Conservation (phyloP, 768 basidiomycete species). For the Tephrocybe rancida region DNA sequence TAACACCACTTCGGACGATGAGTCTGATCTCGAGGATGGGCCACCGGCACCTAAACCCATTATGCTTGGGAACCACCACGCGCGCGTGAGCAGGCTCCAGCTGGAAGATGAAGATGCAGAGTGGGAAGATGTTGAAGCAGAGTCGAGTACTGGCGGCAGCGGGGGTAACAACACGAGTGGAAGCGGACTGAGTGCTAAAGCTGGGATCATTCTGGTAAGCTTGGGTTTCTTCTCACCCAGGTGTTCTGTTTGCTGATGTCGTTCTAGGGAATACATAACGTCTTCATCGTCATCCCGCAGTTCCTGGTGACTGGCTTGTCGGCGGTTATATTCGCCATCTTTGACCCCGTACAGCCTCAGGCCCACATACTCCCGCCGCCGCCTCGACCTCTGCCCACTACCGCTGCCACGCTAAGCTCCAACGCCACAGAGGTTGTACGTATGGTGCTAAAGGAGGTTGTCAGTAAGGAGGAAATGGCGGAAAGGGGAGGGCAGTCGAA, state of each 20-base stretch:
- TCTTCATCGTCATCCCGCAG: slow-evolving; percentile 93
- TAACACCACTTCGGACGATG: slow-evolving; percentile 8
- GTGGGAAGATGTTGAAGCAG: slow-evolving; percentile 27
- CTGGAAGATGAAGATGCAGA: slow-evolving; percentile 32
- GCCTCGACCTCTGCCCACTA: slow-evolving; percentile 4
- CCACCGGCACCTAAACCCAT: slow-evolving; percentile 7
- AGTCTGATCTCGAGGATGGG: slow-evolving; percentile 14
- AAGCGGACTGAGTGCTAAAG: slow-evolving; percentile 69
- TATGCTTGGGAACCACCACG: slow-evolving; percentile 44
- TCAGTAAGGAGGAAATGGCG: slow-evolving; percentile 13
- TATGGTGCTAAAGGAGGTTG: slow-evolving; percentile 1
- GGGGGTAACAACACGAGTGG: slow-evolving; percentile 8
- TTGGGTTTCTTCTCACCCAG: slow-evolving; percentile 13
- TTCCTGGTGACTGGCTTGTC: slow-evolving; percentile 89
- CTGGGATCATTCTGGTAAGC: slow-evolving; percentile 83
- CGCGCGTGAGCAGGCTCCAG: slow-evolving; percentile 52
- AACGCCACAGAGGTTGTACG: slow-evolving; percentile 7
- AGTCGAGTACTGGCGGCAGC: slow-evolving; percentile 14
- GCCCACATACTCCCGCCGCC: slow-evolving; percentile 5
- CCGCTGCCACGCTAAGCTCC: not conserved
- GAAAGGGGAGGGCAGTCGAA: slow-evolving; percentile 43
- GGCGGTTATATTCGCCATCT: slow-evolving; percentile 82
- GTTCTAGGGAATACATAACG: slow-evolving; percentile 88
- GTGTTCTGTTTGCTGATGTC: not conserved
- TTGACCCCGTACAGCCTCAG: slow-evolving; percentile 62